These are phyloP conservation scores for Boletus sp. DNA, from an alignment of 1,284 basidiomycete species.

Conservation along the genomic window DNA sequence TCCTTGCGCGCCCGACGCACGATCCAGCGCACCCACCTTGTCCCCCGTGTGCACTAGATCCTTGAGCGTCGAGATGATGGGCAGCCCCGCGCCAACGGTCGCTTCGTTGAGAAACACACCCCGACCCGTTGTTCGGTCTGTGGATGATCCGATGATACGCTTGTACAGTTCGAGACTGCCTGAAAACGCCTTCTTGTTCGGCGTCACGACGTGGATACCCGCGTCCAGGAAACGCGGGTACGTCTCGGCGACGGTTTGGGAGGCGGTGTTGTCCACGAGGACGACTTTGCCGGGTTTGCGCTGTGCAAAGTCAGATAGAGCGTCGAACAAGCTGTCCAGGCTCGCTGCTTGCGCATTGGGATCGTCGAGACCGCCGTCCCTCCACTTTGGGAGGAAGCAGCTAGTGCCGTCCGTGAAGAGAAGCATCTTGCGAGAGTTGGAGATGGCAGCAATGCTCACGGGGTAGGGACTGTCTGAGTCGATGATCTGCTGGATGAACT, in stretches of 20 bases:
- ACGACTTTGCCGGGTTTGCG: slow-evolving; percentile 53
- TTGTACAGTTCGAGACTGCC: slow-evolving; percentile 72
- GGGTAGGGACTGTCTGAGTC: slow-evolving; percentile 49
- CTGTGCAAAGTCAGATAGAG: slow-evolving; percentile 33
- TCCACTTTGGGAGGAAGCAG: slow-evolving; percentile 34
- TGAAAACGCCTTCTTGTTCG: slow-evolving; percentile 97
- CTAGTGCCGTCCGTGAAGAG: slow-evolving; percentile 52
- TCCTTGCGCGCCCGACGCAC: neutral
- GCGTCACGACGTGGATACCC: slow-evolving; percentile 89
- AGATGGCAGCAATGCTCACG: slow-evolving; percentile 73
- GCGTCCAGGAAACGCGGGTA: slow-evolving; percentile 82
- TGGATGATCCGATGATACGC: slow-evolving; percentile 47
- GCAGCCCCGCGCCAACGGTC: slow-evolving; percentile 94
- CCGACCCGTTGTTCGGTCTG: slow-evolving; percentile 41
- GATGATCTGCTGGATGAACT: slow-evolving; percentile 78
- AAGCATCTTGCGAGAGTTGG: slow-evolving; percentile 70
- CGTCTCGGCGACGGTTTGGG: slow-evolving; percentile 74
- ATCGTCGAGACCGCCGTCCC: slow-evolving; percentile 42
- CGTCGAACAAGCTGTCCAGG: slow-evolving; percentile 40
- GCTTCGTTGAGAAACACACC: slow-evolving; percentile 85
- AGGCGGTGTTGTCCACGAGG: slow-evolving; percentile 93
- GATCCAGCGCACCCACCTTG: slow-evolving; percentile 47
- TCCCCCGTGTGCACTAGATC: slow-evolving; percentile 93
- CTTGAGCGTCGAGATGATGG: slow-evolving; percentile 87
- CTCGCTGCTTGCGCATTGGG: slow-evolving; percentile 40